phyloP scores from a whole-genome alignment of 192 early-diverging fungal genomes.

The Backusella sp. region DNA sequence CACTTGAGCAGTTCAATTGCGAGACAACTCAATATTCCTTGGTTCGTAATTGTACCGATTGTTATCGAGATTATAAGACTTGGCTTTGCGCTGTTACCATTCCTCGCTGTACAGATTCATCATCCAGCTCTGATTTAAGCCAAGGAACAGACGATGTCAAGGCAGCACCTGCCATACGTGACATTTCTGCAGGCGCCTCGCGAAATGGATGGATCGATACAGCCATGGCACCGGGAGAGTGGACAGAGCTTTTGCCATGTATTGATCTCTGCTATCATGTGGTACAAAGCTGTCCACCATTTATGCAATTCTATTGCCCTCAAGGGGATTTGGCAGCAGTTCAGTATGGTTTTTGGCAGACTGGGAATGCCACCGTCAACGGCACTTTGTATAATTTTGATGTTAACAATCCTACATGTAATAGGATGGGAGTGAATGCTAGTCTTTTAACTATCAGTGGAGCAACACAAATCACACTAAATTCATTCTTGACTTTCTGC shows the following conservation, averaged over 20 bases:
- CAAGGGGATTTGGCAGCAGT: constrained; percentile 35
- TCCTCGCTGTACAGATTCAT: constrained; percentile 47
- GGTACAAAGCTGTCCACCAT: constrained; percentile 57
- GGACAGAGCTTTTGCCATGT: constrained; percentile 54
- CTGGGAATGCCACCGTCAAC: background rate
- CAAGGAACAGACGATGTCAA: constrained; percentile 6
- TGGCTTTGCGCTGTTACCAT: constrained; percentile 57
- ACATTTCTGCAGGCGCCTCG: constrained; percentile 22
- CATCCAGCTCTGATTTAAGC: constrained; percentile 6
- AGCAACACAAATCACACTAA: background rate
- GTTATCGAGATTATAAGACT: constrained; percentile 48
- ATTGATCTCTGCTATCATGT: constrained; percentile 57
- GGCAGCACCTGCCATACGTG: constrained; percentile 18
- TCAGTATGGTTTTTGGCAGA: constrained; percentile 36
- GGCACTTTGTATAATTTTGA: constrained; percentile 11
- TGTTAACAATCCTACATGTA: constrained; percentile 29
- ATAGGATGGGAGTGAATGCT: constrained; percentile 29
- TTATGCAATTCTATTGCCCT: constrained; percentile 53
- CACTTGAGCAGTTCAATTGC: constrained; percentile 52
- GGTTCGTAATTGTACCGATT: constrained; percentile 55
- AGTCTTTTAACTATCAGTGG: constrained; percentile 18
- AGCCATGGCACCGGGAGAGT: constrained; percentile 30
- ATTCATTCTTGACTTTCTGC: background rate
- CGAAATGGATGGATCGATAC: constrained; percentile 40
- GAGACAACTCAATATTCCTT: constrained; percentile 51